Evolutionary conservation across 345 rosid genomes (phyloP), one percentile per base, ranked within the genome.

Genomic region (Laguncularia racemosa): DNA sequence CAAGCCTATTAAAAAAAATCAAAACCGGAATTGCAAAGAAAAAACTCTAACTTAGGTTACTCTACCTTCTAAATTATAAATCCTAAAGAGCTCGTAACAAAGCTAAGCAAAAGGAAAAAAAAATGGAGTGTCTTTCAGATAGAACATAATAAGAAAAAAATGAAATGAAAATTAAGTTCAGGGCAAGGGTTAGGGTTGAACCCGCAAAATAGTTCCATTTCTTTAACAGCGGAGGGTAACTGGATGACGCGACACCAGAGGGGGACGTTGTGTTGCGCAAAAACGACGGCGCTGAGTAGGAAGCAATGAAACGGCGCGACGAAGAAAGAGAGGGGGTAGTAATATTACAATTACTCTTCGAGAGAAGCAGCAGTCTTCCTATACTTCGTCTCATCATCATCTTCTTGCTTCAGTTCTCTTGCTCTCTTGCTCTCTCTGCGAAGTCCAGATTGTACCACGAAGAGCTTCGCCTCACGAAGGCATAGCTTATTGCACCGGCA

Each of bases 301-400:
- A 58, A 6, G 16, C 51, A 46, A 78, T 14, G n/a, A 65, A 48
- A 6, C 80, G 76, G 64, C 71, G 70, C 20, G 78, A 53, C 12
- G 53, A 14, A 28, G 63, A 49, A 60, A 52, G 70, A 55, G 61
- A 45, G 48, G 46, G 59, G 44, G 40, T 33, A 3, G 40, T 33
- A 5, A 10, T 33, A 33, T 40, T 58, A 19, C 33, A 61, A 44
- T 50, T 40, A 46, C 20, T 71, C 23, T 61, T 60, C 6, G 67
- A 66, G 8, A 67, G 26, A 61, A 76, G 57, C 50, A 74, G 60
- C 38, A 57, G 51, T 3, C 50, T 2, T 17, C 19, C 12, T 26
- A 57, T 46, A 14, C 58, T 20, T 13, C 50, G 3, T 46, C 65
- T 57, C 53, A 50, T 46, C 65, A 52, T 61, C 44, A 8, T 51